A percentile compares a stretch with the other conserved stretches of the same genome.
Conservation (phyloP, 768 basidiomycete genomes). For the Xerocomellus intermedius region DNA sequence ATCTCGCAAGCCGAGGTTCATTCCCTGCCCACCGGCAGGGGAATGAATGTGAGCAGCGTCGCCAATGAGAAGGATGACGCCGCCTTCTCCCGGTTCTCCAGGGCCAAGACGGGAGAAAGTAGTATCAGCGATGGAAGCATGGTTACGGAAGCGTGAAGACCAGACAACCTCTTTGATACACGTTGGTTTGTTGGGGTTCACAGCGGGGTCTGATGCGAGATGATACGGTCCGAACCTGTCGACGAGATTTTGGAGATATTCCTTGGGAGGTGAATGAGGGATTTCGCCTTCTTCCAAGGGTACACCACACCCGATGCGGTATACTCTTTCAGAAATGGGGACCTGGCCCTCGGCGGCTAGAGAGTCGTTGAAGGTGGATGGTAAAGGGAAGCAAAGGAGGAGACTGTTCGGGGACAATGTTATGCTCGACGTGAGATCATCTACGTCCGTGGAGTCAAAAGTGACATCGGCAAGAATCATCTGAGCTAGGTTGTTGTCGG, state of each 20-base stretch:
- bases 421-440: constrained; percentile 8
- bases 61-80: constrained; percentile 33
- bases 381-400: constrained; percentile 40
- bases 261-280: constrained; percentile 36
- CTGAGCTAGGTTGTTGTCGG: constrained; percentile 33
- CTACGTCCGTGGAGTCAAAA: constrained; percentile 22
- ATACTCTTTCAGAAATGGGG: constrained; percentile 23
- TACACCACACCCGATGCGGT: constrained; percentile 42
- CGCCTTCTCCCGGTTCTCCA: constrained; percentile 10
- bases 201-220: constrained; percentile 36
- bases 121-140: constrained; percentile 42
- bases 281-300: constrained; percentile 35
- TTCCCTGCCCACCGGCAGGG: constrained; percentile 54
- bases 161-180: constrained; percentile 40
- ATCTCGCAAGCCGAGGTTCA: constrained; percentile 60
- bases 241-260: constrained; percentile 45
- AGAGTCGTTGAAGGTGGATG: constrained; percentile 23
- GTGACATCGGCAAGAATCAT: constrained; percentile 49
- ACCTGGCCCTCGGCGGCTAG: constrained; percentile 9
- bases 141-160: constrained; percentile 47
- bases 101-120: constrained; percentile 33
- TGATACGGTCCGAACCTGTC: constrained; percentile 38
- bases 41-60: constrained; percentile 57
- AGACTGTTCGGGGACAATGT: constrained; percentile 32
- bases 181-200: constrained; percentile 32